Evolutionary conservation across 2,329 filamentous ascomycete genomes (phyloP).

Genomic region (Claviceps sp.): DNA sequence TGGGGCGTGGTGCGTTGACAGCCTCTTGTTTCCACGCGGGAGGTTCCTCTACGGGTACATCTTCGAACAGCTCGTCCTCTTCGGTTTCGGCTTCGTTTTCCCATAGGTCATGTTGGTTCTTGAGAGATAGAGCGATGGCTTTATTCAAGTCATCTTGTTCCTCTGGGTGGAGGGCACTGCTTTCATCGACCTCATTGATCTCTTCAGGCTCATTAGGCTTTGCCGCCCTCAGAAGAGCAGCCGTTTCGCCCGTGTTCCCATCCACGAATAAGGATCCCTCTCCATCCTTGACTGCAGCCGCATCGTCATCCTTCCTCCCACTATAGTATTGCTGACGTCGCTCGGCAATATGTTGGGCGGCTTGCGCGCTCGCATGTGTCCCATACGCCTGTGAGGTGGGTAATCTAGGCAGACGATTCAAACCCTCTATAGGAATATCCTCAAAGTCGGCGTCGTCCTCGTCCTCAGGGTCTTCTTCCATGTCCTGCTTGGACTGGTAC

Average conservation of each 20-base stretch:
- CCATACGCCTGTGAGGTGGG: conserved; percentile 9
- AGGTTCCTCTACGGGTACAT: conserved; percentile 26
- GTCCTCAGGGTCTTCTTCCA: conserved; percentile 41
- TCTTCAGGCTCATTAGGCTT: conserved; percentile 21
- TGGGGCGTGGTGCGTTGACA: conserved; percentile 35
- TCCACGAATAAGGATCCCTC: conserved; percentile 37
- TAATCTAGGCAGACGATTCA: conserved; percentile 66
- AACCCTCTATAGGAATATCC: conserved; percentile 79
- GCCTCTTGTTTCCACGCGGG: conserved; percentile 46
- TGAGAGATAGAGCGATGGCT: conserved; percentile 77
- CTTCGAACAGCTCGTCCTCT: conserved; percentile 34
- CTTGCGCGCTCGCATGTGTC: conserved; percentile 12
- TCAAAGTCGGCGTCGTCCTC: conserved; percentile 44
- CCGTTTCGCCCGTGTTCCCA: conserved; percentile 15
- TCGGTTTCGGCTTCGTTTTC: conserved; percentile 25
- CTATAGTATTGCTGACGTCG: conserved; percentile 17
- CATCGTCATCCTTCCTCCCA: conserved; percentile 6
- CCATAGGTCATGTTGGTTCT: conserved; percentile 40
- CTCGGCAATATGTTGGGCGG: conserved; percentile 13
- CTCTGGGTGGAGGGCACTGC: conserved; percentile 17
- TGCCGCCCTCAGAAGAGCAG: conserved; percentile 9
- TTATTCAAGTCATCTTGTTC: conserved; percentile 52
- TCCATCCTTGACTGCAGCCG: conserved; percentile 25
- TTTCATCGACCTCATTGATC: neutral
- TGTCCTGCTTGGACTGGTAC: conserved; percentile 38